Evolutionary conservation across 2,329 filamentous ascomycete species (phyloP).

Genomic region (Aureobasidium pullulans): DNA sequence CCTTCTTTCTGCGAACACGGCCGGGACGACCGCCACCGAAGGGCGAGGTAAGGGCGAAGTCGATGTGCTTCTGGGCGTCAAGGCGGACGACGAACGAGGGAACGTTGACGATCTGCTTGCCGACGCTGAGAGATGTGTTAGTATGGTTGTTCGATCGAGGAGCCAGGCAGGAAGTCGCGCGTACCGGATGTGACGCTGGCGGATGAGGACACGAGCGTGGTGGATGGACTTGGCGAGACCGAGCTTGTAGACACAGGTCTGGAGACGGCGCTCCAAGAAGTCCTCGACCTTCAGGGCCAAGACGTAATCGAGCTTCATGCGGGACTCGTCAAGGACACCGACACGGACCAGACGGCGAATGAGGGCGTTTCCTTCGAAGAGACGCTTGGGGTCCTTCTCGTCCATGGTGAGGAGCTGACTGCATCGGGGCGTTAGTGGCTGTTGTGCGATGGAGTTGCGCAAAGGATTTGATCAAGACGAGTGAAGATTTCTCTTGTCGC

Average conservation of each 20-base stretch:
- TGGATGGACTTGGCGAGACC: slow-evolving; percentile 99
- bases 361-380: slow-evolving; percentile 99
- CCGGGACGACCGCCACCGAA: slow-evolving; percentile 95
- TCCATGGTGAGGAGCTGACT: slow-evolving; percentile 99
- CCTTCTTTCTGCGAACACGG: slow-evolving; percentile 99
- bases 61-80: slow-evolving; percentile 99
- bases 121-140: slow-evolving; percentile 55
- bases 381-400: slow-evolving; percentile 99
- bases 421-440: slow-evolving; percentile 17
- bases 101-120: slow-evolving; percentile 99
- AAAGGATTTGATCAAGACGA: neutral
- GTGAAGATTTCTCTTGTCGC: slow-evolving; percentile 5
- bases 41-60: slow-evolving; percentile 95
- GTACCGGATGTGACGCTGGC: slow-evolving; percentile 93
- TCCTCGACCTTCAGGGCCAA: slow-evolving; percentile 98
- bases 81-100: slow-evolving; percentile 99
- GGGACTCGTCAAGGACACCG: slow-evolving; percentile 98
- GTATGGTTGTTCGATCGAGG: slow-evolving; percentile 11
- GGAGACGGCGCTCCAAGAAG: slow-evolving; percentile 99
- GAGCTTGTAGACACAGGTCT: slow-evolving; percentile 99
- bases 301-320: slow-evolving; percentile 99
- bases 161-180: slow-evolving; percentile 17
- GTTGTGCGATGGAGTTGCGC: slow-evolving; percentile 14
- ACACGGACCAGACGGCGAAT: slow-evolving; percentile 99
- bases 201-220: slow-evolving; percentile 99